Conservation (phyloP, 1,284 basidiomycete genomes). For the Schizophyllum commune region DNA sequence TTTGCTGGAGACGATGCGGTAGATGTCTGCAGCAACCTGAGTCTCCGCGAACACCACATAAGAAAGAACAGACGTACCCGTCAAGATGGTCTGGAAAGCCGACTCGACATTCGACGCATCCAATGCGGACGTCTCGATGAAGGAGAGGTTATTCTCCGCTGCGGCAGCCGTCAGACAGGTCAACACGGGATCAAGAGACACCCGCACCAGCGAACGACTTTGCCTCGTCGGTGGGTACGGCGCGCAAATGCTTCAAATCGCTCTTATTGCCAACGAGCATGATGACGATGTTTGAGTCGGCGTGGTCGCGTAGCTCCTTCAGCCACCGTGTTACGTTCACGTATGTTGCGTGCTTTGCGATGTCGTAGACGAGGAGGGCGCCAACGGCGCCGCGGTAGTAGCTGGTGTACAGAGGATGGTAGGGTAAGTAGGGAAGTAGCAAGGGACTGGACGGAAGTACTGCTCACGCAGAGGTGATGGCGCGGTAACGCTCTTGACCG, state of each 20-base stretch:
- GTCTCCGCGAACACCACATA: constrained; percentile 3
- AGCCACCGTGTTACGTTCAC: constrained; percentile 96
- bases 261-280: constrained; percentile 97
- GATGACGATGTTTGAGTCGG: constrained; percentile 90
- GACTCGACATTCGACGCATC: constrained; percentile 97
- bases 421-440: constrained; percentile 4
- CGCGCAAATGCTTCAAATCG: constrained; percentile 95
- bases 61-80: constrained; percentile 44
- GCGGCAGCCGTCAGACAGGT: constrained; percentile 3
- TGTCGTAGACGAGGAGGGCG: constrained; percentile 88
- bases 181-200: background rate
- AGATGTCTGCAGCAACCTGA: constrained; percentile 62
- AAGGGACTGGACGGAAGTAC: background rate
- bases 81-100: constrained; percentile 96
- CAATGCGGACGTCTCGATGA: constrained; percentile 99
- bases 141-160: constrained; percentile 79
- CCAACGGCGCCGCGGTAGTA: constrained; percentile 99
- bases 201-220: constrained; percentile 76
- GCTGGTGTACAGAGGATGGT: constrained; percentile 29
- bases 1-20: constrained; percentile 86
- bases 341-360: constrained; percentile 93
- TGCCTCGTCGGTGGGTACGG: constrained; percentile 93
- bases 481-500: constrained; percentile 97
- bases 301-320: constrained; percentile 95
- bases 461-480: constrained; percentile 92